phyloP scores from a whole-genome alignment of 208 protist genomes.

The Leishmania martiniquensis region DNA sequence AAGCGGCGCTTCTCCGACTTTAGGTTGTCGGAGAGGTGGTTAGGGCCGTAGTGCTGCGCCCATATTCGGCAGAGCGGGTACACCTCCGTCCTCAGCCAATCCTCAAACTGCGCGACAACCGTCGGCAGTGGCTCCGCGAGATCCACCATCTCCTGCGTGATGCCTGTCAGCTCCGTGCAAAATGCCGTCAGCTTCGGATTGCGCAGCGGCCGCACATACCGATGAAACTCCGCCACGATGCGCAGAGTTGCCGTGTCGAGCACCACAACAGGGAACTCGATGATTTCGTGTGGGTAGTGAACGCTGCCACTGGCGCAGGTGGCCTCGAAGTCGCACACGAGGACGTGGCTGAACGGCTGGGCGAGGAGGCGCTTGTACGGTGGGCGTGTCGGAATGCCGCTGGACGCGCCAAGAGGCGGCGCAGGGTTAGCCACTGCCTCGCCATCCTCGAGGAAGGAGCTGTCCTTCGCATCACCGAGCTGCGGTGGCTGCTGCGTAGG shows the following conservation, averaged over 20 bases:
- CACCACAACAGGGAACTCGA: slow-evolving; percentile 96
- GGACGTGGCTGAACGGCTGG: slow-evolving; percentile 90
- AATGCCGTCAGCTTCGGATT: slow-evolving; percentile 89
- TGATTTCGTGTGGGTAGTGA: slow-evolving; percentile 94
- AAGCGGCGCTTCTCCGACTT: slow-evolving; percentile 59
- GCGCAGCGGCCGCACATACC: slow-evolving; percentile 87
- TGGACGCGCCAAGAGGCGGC: slow-evolving; percentile 11
- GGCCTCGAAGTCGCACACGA: slow-evolving; percentile 94
- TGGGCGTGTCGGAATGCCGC: slow-evolving; percentile 34
- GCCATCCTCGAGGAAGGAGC: not conserved
- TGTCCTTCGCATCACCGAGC: not conserved
- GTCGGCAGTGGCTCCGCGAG: slow-evolving; percentile 58
- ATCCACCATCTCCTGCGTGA: slow-evolving; percentile 93
- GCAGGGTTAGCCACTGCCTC: not conserved
- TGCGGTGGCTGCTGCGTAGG: slow-evolving; percentile 1
- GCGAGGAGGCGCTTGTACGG: slow-evolving; percentile 43
- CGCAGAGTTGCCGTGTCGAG: slow-evolving; percentile 70
- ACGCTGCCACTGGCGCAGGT: slow-evolving; percentile 80
- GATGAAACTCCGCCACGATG: slow-evolving; percentile 87
- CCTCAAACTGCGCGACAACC: slow-evolving; percentile 63
- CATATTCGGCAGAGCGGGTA: slow-evolving; percentile 74
- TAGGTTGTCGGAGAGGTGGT: slow-evolving; percentile 47
- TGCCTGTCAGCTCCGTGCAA: slow-evolving; percentile 96
- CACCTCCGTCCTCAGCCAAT: slow-evolving; percentile 66
- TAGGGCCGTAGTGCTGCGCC: slow-evolving; percentile 27